Evolutionary conservation across 805 yeast genomes (phyloP).

Genomic region (Lachancea meyersii): DNA sequence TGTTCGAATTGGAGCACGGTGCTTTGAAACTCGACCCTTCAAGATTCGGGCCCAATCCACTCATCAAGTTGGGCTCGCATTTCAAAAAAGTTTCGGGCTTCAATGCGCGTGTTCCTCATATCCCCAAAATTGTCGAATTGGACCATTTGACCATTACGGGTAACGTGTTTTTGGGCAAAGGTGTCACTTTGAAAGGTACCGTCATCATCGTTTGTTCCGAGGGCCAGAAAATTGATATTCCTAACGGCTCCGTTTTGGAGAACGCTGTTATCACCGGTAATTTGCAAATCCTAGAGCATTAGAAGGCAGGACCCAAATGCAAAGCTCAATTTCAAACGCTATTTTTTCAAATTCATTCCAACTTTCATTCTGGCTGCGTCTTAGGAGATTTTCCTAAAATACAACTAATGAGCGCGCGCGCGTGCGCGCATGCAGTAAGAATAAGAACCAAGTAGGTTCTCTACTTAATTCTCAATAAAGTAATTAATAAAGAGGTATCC

Average conservation of each 20-base stretch:
- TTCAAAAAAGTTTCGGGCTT: conserved; percentile 93
- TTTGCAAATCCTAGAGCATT: conserved; percentile 89
- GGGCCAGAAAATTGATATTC: conserved; percentile 94
- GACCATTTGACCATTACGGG: conserved; percentile 98
- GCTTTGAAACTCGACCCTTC: conserved; percentile 75
- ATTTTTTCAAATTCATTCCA: neutral
- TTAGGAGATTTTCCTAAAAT: no score
- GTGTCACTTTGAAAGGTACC: conserved; percentile 89
- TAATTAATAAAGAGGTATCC: no score
- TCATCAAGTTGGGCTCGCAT: conserved; percentile 92
- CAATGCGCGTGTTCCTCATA: conserved; percentile 84
- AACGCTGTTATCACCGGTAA: conserved; percentile 97
- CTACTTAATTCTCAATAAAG: no score
- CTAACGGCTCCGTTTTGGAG: conserved; percentile 90
- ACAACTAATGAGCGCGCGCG: no score
- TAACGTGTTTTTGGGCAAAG: conserved; percentile 85
- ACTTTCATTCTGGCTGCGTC: no score
- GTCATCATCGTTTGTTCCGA: conserved; percentile 96
- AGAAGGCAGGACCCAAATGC: conserved; percentile 11
- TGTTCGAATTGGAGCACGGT: conserved; percentile 88
- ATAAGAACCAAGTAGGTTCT: no score
- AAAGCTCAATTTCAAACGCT: no score
- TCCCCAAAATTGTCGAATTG: conserved; percentile 92
- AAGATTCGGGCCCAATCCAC: conserved; percentile 86
- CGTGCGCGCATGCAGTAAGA: no score